Percentiles rank a stretch among this genome's conserved stretches.
These are phyloP conservation scores for Alloascoidea africana DNA, from an alignment of 805 yeast genomes.

Conservation along the genomic window DNA sequence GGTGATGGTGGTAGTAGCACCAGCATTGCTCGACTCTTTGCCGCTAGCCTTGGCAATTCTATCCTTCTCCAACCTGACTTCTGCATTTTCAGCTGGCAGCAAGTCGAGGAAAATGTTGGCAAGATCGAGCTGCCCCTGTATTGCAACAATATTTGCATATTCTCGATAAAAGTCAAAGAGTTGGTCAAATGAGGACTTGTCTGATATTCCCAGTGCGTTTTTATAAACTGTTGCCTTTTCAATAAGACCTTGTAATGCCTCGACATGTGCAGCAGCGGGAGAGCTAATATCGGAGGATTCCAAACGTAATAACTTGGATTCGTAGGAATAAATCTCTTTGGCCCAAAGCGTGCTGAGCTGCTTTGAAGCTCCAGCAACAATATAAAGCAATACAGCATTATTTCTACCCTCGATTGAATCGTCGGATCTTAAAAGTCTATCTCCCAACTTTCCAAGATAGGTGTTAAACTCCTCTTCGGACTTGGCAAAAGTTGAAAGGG, in stretches of 20 bases:
- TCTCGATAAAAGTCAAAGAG: constrained; percentile 58
- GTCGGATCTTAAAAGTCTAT: constrained; percentile 41
- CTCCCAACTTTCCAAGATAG: constrained; percentile 58
- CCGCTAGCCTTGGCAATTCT: constrained; percentile 58
- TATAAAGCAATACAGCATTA: constrained; percentile 61
- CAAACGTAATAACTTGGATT: constrained; percentile 21
- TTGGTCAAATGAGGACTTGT: constrained; percentile 14
- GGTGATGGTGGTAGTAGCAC: constrained; percentile 7
- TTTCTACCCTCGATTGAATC: constrained; percentile 32
- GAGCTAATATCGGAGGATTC: constrained; percentile 24
- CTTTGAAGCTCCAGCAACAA: constrained; percentile 66
- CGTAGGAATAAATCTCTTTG: constrained; percentile 42
- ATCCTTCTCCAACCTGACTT: constrained; percentile 58
- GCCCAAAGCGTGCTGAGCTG: constrained; percentile 77
- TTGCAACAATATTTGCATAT: constrained; percentile 65
- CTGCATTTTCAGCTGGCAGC: constrained; percentile 62
- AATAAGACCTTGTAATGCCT: constrained; percentile 65
- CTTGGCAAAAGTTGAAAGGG: constrained; percentile 41
- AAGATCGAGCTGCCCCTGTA: constrained; percentile 70
- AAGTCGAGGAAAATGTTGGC: constrained; percentile 57
- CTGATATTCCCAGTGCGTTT: constrained; percentile 25
- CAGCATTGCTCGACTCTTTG: constrained; percentile 4
- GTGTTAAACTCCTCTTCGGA: constrained; percentile 31
- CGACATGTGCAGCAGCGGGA: constrained; percentile 72
- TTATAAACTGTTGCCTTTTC: constrained; percentile 73